Evolutionary conservation across 2,329 filamentous ascomycete genomes (phyloP), one percentile per base, ranked within the genome.

Genomic region (Cercospora sp.): DNA sequence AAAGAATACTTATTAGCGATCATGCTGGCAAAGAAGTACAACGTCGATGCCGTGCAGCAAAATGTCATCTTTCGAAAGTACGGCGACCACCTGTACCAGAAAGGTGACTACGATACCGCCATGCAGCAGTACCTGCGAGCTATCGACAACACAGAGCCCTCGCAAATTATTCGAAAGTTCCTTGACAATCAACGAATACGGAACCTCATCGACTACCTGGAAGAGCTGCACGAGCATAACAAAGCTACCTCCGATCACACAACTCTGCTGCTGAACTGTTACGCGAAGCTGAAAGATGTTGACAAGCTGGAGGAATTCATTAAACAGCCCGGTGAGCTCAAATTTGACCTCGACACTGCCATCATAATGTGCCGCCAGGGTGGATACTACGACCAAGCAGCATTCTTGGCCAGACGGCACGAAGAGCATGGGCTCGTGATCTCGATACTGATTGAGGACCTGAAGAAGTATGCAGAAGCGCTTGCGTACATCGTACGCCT

Each of bases 61-160:
- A 97, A 96, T 75, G 84, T 91, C 67, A 99, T 99, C 67, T 96
- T 94, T 76, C 89, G 94, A 67, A 94, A 90, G 77, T 98, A 97
- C 79, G 95, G 94, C 12, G 95, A 99, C 78, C 92, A 94, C 75
- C 81, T 98, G 3, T 98, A 99, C 75, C 92, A 96, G 72, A 97
- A 97, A 76, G 93, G 91, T 4, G 94, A 97, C 76, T 99, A 94
- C 76, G 95, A 99, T 76, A 95, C 92, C 6, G 94, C 96, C n/a
- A 99, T 99, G 96, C 91, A 96, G 75, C 95, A 98, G 79, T 99
- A 99, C 77, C 89, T 99, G 70, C 91, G 93, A 73, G 94, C 96
- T 0, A 97, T 99, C 68, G 94, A 97, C 77, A 95, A 92, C 68
- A 98, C 94, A 0, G 94, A 98, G 75, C 94, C 94, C 6, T 97